Evolutionary conservation across 768 basidiomycete species (phyloP).

Genomic region (Trametes sanguinea): DNA sequence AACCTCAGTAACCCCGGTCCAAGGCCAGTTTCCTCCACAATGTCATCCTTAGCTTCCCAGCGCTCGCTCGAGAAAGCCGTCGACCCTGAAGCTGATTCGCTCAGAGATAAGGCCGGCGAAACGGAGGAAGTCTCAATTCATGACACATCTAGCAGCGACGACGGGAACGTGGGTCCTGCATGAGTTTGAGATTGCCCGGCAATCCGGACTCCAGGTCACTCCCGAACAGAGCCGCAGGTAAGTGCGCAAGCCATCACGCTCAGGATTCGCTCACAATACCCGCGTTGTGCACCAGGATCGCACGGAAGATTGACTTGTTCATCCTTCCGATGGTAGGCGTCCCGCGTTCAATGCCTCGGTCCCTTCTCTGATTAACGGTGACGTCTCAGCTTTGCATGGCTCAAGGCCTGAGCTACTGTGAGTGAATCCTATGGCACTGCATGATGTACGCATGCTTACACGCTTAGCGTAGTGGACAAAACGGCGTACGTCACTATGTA

Average conservation of each 20-base stretch:
- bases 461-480: slow-evolving; percentile 31
- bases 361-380: not conserved
- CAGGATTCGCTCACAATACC: not conserved
- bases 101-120: not conserved
- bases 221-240: slow-evolving; percentile 11
- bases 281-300: slow-evolving; percentile 10
- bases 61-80: not conserved
- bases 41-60: not conserved
- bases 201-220: slow-evolving; percentile 15
- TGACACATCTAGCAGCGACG: slow-evolving; percentile 6
- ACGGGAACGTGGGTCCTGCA: slow-evolving; percentile 21
- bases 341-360: not conserved
- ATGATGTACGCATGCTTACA: not conserved
- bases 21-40: not conserved
- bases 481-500: slow-evolving; percentile 25
- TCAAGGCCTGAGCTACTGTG: slow-evolving; percentile 32
- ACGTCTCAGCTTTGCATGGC: slow-evolving; percentile 29
- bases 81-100: slow-evolving; percentile 6
- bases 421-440: not conserved
- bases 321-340: slow-evolving; percentile 29
- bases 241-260: too few species aligned
- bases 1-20: not conserved
- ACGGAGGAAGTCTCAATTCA: not conserved
- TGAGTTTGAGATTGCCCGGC: slow-evolving; percentile 22
- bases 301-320: slow-evolving; percentile 31